Base-by-base conservation (phyloP, 1,139 yeast genomes). In the Sugiyamaella sp. region DNA sequence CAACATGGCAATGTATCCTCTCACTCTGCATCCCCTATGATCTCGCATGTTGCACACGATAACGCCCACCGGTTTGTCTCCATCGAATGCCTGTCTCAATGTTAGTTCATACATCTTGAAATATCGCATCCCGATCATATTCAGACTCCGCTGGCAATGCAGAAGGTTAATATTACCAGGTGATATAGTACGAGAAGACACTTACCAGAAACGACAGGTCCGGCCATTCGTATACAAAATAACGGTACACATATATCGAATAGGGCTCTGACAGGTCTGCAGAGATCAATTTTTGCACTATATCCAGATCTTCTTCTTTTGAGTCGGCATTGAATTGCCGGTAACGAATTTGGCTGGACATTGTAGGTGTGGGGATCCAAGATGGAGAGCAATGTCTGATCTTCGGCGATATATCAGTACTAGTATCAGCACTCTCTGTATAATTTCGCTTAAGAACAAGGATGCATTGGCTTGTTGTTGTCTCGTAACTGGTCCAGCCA, bases 1-100 rank as follows among this genome's bases (percentile, higher is more conserved):
- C 53, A 93, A 74, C 99, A 93, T 93, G 4, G 98, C 99, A 44
- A 93, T 91, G 66, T 93, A 93, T 0, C 99, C 99, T 58, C 97
- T 74, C 63, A 75, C 66, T 56, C 96, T 75, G 9, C 69, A 61
- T 32, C 80, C 79, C 54, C 93, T 76, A 70, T 93, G 98, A 3
- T 80, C 76, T 61, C 87, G 95, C n/a, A 84, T 80, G 65, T 89
- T 89, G 57, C 96, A 85, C 8, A 93, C 88, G 19, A 91, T 84
- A 41, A 87, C 89, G 2, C 98, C 99, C 16, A 91, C 78, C 0
- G 83, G 77, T 17, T 20, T 33, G 8, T 57, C 62, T 6, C 60
- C 66, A 22, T 67, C 65, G 44, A 58, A 59, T 14, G 69, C 68
- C 62, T 59, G 14, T 63, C 29, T 25, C 29, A 25, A 10, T 25